Conservation (phyloP, 371 early-diverging fungal species). For the Lichtheimia corymbifera region DNA sequence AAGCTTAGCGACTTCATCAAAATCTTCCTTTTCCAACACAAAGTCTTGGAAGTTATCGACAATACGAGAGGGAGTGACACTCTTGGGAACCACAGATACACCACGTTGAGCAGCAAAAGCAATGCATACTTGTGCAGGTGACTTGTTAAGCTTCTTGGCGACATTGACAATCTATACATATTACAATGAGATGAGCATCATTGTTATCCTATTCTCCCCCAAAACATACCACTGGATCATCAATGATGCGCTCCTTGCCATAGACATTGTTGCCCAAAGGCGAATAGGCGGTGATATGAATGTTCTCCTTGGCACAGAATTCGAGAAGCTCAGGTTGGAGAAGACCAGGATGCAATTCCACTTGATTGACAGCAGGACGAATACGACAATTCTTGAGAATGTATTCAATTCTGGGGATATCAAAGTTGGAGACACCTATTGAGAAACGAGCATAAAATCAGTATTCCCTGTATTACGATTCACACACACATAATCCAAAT, state of each 20-base stretch:
- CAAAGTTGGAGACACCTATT: conserved; percentile 69
- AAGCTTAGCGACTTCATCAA: conserved; percentile 33
- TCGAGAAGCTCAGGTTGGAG: conserved; percentile 46
- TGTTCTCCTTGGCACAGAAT: conserved; percentile 33
- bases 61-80: conserved; percentile 52
- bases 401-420: conserved; percentile 49
- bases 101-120: conserved; percentile 78
- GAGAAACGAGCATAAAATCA: too few species aligned
- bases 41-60: conserved; percentile 59
- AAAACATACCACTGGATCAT: conserved; percentile 61
- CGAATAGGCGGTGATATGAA: conserved; percentile 43
- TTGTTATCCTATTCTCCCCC: conserved; percentile 65
- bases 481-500: background rate
- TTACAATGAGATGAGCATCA: conserved; percentile 48
- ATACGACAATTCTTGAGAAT: conserved; percentile 57
- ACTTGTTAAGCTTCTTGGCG: conserved; percentile 64
- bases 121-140: conserved; percentile 79
- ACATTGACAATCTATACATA: conserved; percentile 50
- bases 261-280: conserved; percentile 62
- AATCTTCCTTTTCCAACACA: conserved; percentile 52
- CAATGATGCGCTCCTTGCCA: conserved; percentile 69
- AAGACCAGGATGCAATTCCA: conserved; percentile 61
- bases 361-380: conserved; percentile 68
- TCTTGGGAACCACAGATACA: conserved; percentile 60
- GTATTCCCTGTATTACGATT: too few species aligned